A percentile compares a stretch with the other conserved stretches of the same genome.
phyloP scores from a whole-genome alignment of 805 yeast genomes.

The Saccharomycopsis sp. region DNA sequence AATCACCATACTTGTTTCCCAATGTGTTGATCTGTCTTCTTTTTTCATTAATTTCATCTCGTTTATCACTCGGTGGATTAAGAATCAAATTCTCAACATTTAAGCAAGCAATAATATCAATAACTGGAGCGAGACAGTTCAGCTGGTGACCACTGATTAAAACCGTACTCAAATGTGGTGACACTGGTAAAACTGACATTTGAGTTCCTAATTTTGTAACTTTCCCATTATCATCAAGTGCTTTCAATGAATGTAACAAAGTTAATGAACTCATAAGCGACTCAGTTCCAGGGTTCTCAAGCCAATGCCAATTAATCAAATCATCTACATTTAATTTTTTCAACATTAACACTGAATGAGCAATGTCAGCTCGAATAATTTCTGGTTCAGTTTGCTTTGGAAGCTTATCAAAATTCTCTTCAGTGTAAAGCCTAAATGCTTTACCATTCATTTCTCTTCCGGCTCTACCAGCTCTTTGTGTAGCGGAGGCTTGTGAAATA shows the following conservation, averaged over 20 bases:
- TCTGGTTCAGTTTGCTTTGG: constrained; percentile 88
- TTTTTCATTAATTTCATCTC: constrained; percentile 79
- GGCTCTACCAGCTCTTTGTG: constrained; percentile 97
- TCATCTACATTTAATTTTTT: constrained; percentile 81
- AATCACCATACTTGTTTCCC: constrained; percentile 76
- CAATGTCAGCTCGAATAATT: constrained; percentile 77
- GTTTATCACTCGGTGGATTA: constrained; percentile 68
- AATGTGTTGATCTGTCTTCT: constrained; percentile 62
- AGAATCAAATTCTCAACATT: constrained; percentile 84
- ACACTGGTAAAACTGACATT: constrained; percentile 84
- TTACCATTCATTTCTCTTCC: constrained; percentile 96
- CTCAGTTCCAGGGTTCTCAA: constrained; percentile 80
- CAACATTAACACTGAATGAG: constrained; percentile 76
- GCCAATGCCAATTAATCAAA: constrained; percentile 84
- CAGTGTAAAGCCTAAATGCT: constrained; percentile 78
- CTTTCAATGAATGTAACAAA: constrained; percentile 71
- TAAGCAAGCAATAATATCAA: constrained; percentile 87
- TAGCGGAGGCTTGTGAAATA: constrained; percentile 88
- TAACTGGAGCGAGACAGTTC: constrained; percentile 53
- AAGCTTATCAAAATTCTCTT: constrained; percentile 54
- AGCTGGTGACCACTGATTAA: constrained; percentile 58
- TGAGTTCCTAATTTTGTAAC: constrained; percentile 75
- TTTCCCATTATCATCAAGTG: constrained; percentile 67
- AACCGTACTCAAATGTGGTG: constrained; percentile 89
- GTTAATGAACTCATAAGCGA: constrained; percentile 70